Base-by-base conservation (phyloP, 1,284 basidiomycete species). In the Ustilago xerochloae region DNA sequence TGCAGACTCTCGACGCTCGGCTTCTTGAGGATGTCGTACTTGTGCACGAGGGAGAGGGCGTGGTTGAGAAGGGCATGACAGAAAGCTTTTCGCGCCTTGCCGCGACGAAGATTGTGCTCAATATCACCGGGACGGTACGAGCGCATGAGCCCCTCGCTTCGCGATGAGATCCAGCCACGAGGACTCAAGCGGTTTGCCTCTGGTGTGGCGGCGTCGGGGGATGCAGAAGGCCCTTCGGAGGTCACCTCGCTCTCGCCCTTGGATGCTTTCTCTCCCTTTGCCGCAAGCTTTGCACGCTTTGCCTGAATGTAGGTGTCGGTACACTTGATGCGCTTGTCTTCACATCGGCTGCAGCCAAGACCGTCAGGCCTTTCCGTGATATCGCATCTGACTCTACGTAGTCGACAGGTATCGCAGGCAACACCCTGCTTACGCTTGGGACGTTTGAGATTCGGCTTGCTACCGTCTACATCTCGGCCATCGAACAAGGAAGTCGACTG, bases 401-500 rank as follows among this genome's bases (percentile, higher is more conserved):
- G 59, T 15, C 80, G 81, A 55, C 81, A 83, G 7, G 80, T 81
- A 36, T 83, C 81, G 54, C 81, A 83, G 8, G 81, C 81, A 4
- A 83, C 81, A 10, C 81, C 81, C 63, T 83, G 81, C 39, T 82
- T 80, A 13, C 81, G 75, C 61, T 82, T 82, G 9, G 78, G 78
- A 28, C 76, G 65, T 63, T 68, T 65, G n/a, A 41, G 8, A 39
- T 61, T 33, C 6, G 52, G 26, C 47, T 64, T 63, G 41, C 26
- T 50, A 15, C 60, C 59, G 16, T 66, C 63, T 8, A 47, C 54
- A 26, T 60, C 66, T 5, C 49, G 33, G 0, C 20, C 57, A 10
- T 63, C 51, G 47, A 38, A 7, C 20, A 64, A 33, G 46, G 49
- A 24, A 26, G 41, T 24, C 5, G 41, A 15, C 12, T 54, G 55